A percentile compares a stretch with the other conserved stretches of the same genome.
These are phyloP conservation scores for Laguncularia racemosa DNA, from an alignment of 345 rosid genomes.

Conservation along the genomic window DNA sequence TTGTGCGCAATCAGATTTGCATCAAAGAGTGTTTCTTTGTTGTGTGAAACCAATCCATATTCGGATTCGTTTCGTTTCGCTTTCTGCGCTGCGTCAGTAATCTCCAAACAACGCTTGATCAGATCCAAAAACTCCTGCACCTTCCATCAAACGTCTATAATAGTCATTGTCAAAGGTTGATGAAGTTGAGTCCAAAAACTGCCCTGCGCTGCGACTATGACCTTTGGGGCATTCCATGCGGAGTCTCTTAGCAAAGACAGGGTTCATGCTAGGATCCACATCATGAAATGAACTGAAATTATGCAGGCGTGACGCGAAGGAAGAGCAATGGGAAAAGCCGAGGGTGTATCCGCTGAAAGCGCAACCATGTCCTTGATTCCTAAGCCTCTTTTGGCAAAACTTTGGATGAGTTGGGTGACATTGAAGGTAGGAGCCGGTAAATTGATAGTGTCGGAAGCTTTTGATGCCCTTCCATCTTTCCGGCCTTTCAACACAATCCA, in stretches of 20 bases:
- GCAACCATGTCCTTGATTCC: constrained; percentile 71
- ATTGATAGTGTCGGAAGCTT: constrained; percentile 49
- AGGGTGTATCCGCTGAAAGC: constrained; percentile 66
- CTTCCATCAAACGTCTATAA: constrained; percentile 45
- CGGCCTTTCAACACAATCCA: constrained; percentile 71
- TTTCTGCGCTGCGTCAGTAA: too few relatives aligned
- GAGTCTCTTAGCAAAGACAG: constrained; percentile 31
- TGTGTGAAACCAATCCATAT: too few relatives aligned
- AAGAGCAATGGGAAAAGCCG: constrained; percentile 84
- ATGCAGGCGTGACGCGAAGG: constrained; percentile 52
- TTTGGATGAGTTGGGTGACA: constrained; percentile 55
- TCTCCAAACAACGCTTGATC: constrained; percentile 52
- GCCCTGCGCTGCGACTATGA: constrained; percentile 48
- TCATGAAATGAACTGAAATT: constrained; percentile 51
- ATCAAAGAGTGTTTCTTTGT: too few relatives aligned
- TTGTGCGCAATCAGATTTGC: too few relatives aligned
- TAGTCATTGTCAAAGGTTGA: constrained; percentile 58
- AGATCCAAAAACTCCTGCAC: constrained; percentile 59
- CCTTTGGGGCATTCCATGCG: constrained; percentile 34
- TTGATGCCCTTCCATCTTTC: constrained; percentile 69
- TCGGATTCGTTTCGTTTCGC: too few relatives aligned
- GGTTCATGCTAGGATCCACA: constrained; percentile 56
- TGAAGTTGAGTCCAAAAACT: constrained; percentile 54
- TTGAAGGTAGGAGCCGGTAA: constrained; percentile 74
- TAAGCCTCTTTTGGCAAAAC: constrained; percentile 59